Evolutionary conservation across 169 alveolate species (phyloP).

Genomic region (Plasmodium blacklocki): DNA sequence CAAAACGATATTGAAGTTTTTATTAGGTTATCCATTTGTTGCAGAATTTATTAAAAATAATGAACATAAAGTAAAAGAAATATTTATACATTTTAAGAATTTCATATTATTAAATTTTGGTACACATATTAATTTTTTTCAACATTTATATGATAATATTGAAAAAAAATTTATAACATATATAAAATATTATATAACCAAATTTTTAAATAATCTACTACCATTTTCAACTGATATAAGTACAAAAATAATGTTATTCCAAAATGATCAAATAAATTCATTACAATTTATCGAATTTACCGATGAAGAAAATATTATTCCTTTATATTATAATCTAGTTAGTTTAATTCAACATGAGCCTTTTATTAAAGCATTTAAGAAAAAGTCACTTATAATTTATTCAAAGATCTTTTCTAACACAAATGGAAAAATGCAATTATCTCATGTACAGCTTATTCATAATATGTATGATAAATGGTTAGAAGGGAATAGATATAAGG

Average conservation of each 20-base stretch:
- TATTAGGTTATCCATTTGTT: conserved; percentile 17
- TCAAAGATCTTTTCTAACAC: conserved; percentile 13
- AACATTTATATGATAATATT: conserved; percentile 60
- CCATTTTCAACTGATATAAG: conserved; percentile 33
- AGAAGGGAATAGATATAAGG: not conserved
- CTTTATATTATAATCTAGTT: conserved; percentile 35
- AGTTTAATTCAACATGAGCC: conserved; percentile 49
- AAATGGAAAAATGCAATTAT: conserved; percentile 8
- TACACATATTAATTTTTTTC: conserved; percentile 52
- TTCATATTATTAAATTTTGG: conserved; percentile 66
- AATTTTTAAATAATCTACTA: conserved; percentile 38
- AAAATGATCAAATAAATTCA: conserved; percentile 25
- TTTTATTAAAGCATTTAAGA: conserved; percentile 29
- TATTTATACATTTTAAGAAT: conserved; percentile 43
- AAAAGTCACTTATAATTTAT: conserved; percentile 4
- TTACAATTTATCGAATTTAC: conserved; percentile 44
- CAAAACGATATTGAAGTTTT: conserved; percentile 36
- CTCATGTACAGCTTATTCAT: conserved; percentile 8
- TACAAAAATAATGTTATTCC: conserved; percentile 22
- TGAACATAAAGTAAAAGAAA: conserved; percentile 47
- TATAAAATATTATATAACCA: conserved; percentile 47
- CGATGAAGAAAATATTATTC: conserved; percentile 34
- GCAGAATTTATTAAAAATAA: conserved; percentile 23
- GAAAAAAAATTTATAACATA: conserved; percentile 40
- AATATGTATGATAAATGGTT: conserved; percentile 17